Evolutionary conservation across 2,329 filamentous ascomycete species (phyloP).

Genomic region (Podosphaera xanthii): DNA sequence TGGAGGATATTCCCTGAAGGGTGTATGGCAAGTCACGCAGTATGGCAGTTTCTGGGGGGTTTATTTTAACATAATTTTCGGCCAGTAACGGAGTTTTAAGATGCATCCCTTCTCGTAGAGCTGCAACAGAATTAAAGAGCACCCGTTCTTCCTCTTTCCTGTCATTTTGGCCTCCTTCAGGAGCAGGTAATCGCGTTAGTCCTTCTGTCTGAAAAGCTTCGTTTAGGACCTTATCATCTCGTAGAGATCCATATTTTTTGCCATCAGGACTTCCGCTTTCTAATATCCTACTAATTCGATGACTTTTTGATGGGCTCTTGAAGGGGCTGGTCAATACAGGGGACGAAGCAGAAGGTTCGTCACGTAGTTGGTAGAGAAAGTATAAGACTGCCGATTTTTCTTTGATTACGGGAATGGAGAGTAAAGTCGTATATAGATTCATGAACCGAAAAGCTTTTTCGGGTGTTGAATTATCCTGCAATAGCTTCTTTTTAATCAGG

Average conservation of each 20-base stretch:
- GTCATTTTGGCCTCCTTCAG: slow-evolving; percentile 15
- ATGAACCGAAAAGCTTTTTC: slow-evolving; percentile 64
- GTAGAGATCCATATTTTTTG: slow-evolving; percentile 15
- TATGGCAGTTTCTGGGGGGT: slow-evolving; percentile 41
- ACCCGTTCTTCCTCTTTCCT: slow-evolving; percentile 14
- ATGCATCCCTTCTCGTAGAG: slow-evolving; percentile 11
- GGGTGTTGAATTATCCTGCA: slow-evolving; percentile 50
- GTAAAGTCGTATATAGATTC: slow-evolving; percentile 70
- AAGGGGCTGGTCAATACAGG: slow-evolving; percentile 15
- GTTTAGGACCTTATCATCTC: slow-evolving; percentile 17
- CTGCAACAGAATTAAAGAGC: slow-evolving; percentile 10
- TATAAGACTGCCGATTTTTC: slow-evolving; percentile 96
- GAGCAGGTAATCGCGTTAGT: slow-evolving; percentile 16
- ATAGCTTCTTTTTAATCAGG: slow-evolving; percentile 70
- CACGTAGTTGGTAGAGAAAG: slow-evolving; percentile 64
- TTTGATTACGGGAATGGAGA: slow-evolving; percentile 76
- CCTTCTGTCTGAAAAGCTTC: slow-evolving; percentile 33
- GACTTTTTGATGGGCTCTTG: slow-evolving; percentile 13
- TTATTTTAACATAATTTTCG: slow-evolving; percentile 30
- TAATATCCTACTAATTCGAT: slow-evolving; percentile 5
- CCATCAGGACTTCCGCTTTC: slow-evolving; percentile 4
- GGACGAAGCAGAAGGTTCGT: slow-evolving; percentile 21
- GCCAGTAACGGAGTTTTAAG: slow-evolving; percentile 32
- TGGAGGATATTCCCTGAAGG: slow-evolving; percentile 74
- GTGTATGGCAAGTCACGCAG: slow-evolving; percentile 76